phyloP scores from a whole-genome alignment of 768 basidiomycete species.

The Erythrobasidium yunnanense region DNA sequence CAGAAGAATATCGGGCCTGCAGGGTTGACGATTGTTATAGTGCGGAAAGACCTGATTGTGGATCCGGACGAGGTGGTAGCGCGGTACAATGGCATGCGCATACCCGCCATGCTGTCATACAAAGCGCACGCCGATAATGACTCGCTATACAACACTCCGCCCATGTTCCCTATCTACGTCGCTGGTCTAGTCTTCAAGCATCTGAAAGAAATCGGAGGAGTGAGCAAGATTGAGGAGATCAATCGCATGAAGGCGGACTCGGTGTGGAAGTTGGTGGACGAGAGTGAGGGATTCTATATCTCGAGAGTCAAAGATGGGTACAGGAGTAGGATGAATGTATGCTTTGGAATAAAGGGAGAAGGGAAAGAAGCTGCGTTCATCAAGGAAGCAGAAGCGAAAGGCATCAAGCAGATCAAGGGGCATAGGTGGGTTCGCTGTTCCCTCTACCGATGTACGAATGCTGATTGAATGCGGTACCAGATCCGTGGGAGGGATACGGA shows the following conservation, averaged over 20 bases:
- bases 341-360: slow-evolving; percentile 62
- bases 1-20: slow-evolving; percentile 98
- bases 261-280: slow-evolving; percentile 61
- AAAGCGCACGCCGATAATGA: slow-evolving; percentile 62
- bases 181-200: slow-evolving; percentile 70
- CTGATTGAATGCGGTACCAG: background rate
- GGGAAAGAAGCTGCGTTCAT: slow-evolving; percentile 64
- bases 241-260: slow-evolving; percentile 65
- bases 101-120: slow-evolving; percentile 72
- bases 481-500: slow-evolving; percentile 53
- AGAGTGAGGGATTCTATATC: slow-evolving; percentile 57
- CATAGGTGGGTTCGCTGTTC: slow-evolving; percentile 79
- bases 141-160: slow-evolving; percentile 83
- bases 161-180: slow-evolving; percentile 82
- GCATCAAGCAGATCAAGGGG: slow-evolving; percentile 79
- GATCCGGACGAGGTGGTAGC: slow-evolving; percentile 68
- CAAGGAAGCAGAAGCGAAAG: slow-evolving; percentile 62
- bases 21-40: slow-evolving; percentile 82
- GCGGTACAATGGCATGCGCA: slow-evolving; percentile 56
- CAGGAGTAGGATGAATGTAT: slow-evolving; percentile 91
- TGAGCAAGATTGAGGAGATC: slow-evolving; percentile 45
- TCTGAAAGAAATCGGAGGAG: slow-evolving; percentile 40
- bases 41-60: slow-evolving; percentile 74
- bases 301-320: slow-evolving; percentile 58
- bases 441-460: slow-evolving; percentile 22